phyloP scores from a whole-genome alignment of 2,329 filamentous ascomycete species.

The Macrophomina phaseolina region DNA sequence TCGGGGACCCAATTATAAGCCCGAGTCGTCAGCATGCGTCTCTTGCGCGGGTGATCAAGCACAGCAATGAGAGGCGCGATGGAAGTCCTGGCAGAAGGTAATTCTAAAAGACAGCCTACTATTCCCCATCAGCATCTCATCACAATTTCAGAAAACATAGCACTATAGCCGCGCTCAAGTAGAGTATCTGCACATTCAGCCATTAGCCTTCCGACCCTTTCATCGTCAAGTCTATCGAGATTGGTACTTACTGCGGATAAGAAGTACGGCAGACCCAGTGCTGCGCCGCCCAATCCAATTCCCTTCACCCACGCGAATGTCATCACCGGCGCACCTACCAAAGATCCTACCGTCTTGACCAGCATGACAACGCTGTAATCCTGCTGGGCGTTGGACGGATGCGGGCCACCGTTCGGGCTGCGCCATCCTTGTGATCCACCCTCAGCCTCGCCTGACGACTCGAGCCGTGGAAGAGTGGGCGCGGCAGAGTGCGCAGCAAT shows the following conservation, averaged over 20 bases:
- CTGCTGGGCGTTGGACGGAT: conserved; percentile 34
- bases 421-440: background rate
- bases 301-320: conserved; percentile 43
- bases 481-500: conserved; percentile 30
- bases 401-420: background rate
- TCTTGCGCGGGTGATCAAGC: too few relatives aligned
- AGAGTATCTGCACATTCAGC: background rate
- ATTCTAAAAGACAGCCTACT: too few relatives aligned
- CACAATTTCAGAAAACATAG: conserved; percentile 4
- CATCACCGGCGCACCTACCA: conserved; percentile 46
- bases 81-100: too few relatives aligned
- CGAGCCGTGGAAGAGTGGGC: background rate
- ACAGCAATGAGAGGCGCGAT: too few relatives aligned
- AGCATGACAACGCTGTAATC: conserved; percentile 48
- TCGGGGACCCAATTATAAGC: too few relatives aligned
- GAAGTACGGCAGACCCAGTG: conserved; percentile 43
- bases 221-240: background rate
- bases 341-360: conserved; percentile 42
- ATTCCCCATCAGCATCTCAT: background rate
- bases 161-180: background rate
- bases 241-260: conserved; percentile 40
- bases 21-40: too few relatives aligned
- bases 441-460: background rate
- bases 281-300: conserved; percentile 41
- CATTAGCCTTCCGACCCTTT: background rate